A percentile compares a stretch with the other conserved stretches of the same genome.
Evolutionary conservation across 768 basidiomycete species (phyloP).

Genomic region (Phlebiopsis gigantea): DNA sequence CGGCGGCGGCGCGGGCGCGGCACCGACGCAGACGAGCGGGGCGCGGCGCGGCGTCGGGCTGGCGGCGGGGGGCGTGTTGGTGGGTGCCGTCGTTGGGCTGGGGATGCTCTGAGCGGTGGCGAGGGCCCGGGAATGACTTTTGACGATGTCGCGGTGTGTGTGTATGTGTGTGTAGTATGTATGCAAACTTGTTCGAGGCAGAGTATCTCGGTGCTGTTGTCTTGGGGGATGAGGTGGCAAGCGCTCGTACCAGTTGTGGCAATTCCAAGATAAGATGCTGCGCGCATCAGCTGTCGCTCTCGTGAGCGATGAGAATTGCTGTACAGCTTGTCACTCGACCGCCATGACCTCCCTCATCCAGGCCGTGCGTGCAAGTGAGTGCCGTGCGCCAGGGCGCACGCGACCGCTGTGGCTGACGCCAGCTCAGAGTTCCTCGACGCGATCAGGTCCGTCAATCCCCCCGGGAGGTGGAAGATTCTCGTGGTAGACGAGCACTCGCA

Average conservation of each 20-base stretch:
- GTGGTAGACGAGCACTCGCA: slow-evolving; percentile 94
- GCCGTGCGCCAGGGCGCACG: neutral
- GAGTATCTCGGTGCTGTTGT: too few relatives aligned
- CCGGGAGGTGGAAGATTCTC: slow-evolving; percentile 83
- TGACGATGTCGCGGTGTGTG: too few relatives aligned
- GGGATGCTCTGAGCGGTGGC: too few relatives aligned
- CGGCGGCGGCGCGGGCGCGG: too few relatives aligned
- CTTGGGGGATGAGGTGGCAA: too few relatives aligned
- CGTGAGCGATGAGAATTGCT: neutral
- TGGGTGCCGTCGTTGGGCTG: too few relatives aligned
- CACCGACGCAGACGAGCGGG: too few relatives aligned
- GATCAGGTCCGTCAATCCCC: slow-evolving; percentile 81
- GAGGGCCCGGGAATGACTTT: too few relatives aligned
- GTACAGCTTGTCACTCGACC: slow-evolving; percentile 5
- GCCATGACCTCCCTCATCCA: slow-evolving; percentile 42
- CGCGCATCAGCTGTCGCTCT: neutral
- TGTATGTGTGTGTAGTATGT: neutral
- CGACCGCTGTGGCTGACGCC: slow-evolving; percentile 28
- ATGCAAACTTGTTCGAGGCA: neutral
- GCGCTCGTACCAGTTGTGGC: neutral
- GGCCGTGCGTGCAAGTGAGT: slow-evolving; percentile 42
- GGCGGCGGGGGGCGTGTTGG: too few relatives aligned
- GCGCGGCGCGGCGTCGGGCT: too few relatives aligned
- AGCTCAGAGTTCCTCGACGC: slow-evolving; percentile 77
- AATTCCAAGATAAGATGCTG: slow-evolving; percentile 3